Evolutionary conservation across 2,329 filamentous ascomycete genomes (phyloP).

Genomic region (Neospermospora avenae): DNA sequence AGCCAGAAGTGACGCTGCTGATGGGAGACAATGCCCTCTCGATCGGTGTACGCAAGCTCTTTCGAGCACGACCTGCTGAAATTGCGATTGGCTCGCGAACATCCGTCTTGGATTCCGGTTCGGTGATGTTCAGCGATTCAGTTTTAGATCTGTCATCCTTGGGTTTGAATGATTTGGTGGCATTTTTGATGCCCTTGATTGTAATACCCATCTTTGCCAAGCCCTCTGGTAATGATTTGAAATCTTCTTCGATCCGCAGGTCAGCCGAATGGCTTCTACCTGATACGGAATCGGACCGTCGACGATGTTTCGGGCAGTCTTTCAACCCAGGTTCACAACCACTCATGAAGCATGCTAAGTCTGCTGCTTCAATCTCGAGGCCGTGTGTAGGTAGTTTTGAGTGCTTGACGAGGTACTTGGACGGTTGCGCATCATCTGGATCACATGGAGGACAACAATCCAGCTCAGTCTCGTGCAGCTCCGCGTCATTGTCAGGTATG

Average conservation of each 20-base stretch:
- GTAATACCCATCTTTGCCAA: constrained; percentile 5
- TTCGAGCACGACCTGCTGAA: not conserved
- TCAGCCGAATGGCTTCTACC: not conserved
- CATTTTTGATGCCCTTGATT: not conserved
- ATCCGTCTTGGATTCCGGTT: not conserved
- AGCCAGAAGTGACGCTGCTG: constrained; percentile 22
- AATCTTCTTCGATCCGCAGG: constrained; percentile 12
- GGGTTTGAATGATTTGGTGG: not conserved
- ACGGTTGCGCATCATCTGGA: constrained; percentile 16
- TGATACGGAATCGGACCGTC: constrained; percentile 2
- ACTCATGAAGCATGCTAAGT: constrained; percentile 28
- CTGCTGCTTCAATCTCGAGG: constrained; percentile 19
- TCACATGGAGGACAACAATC: constrained; percentile 25
- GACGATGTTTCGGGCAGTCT: constrained; percentile 20
- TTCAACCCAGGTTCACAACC: constrained; percentile 22
- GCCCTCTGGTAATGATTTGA: constrained; percentile 13
- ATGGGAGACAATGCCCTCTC: constrained; percentile 4
- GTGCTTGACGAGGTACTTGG: constrained; percentile 21
- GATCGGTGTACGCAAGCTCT: not conserved
- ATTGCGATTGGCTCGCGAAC: not conserved
- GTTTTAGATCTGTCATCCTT: not conserved
- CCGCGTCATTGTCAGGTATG: constrained; percentile 22
- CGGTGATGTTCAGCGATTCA: not conserved
- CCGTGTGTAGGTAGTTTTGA: constrained; percentile 5
- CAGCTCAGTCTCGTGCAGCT: constrained; percentile 23